Percentiles rank a stretch among this genome's conserved stretches.
phyloP scores from a whole-genome alignment of 495 filamentous ascomycete species.

The Xylaria palmicola region DNA sequence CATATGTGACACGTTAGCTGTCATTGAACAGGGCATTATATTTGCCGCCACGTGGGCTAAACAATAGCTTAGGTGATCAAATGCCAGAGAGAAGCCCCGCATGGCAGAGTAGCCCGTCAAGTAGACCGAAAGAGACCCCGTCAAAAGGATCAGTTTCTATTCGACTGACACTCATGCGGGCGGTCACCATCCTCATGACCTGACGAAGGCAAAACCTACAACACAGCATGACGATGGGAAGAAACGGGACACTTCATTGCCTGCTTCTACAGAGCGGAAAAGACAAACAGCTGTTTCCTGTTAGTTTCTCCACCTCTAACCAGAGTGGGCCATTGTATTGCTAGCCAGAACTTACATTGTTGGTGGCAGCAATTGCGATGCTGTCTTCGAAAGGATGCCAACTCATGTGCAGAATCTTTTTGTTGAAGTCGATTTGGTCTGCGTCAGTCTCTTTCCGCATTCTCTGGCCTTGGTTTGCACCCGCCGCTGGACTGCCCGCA shows the following conservation, averaged over 20 bases:
- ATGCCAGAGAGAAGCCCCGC: background rate
- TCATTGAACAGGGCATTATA: background rate
- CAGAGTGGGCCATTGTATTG: background rate
- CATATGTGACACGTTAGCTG: background rate
- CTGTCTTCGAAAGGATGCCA: slow-evolving; percentile 99
- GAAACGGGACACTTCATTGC: background rate
- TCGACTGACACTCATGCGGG: background rate
- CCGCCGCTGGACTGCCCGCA: slow-evolving; percentile 85
- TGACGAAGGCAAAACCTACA: slow-evolving; percentile 20
- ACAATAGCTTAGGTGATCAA: background rate
- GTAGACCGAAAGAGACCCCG: background rate
- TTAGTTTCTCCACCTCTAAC: slow-evolving; percentile 21
- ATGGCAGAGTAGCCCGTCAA: background rate
- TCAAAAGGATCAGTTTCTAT: slow-evolving; percentile 1
- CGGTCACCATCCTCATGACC: slow-evolving; percentile 1
- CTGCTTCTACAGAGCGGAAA: slow-evolving; percentile 78
- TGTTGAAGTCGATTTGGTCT: slow-evolving; percentile 99
- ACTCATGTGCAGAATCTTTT: slow-evolving; percentile 99
- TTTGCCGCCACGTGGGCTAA: background rate
- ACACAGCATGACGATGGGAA: slow-evolving; percentile 1
- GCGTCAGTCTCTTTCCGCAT: slow-evolving; percentile 99
- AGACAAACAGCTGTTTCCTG: slow-evolving; percentile 80
- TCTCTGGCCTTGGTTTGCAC: slow-evolving; percentile 76
- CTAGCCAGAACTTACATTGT: slow-evolving; percentile 73
- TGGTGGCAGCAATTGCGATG: slow-evolving; percentile 98